A percentile compares a stretch with the other conserved stretches of the same genome.
Conservation (phyloP, 495 filamentous ascomycete genomes). For the Neurospora hispaniola region DNA sequence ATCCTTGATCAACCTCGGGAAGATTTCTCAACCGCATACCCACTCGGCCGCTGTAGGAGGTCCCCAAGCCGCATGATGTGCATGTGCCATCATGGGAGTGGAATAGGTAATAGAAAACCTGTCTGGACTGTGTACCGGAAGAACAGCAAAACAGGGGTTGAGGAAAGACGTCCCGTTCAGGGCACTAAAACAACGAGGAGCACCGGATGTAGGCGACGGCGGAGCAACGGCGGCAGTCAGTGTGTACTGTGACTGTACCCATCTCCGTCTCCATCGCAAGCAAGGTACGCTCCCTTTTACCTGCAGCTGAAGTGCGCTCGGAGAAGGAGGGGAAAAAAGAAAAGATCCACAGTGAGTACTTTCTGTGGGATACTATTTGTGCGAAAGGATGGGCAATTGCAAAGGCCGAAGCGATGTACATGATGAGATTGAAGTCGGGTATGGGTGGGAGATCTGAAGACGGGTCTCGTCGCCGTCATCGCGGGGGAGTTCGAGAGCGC, state of each 20-base stretch:
- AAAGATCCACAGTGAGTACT: not conserved
- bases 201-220: not conserved
- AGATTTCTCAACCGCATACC: not conserved
- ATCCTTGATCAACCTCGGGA: not conserved
- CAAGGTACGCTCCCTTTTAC: not conserved
- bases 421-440: not conserved
- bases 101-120: conserved; percentile 1
- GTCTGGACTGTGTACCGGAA: not conserved
- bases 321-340: not conserved
- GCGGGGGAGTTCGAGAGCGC: not conserved
- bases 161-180: conserved; percentile 1
- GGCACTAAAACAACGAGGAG: conserved; percentile 1
- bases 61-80: conserved; percentile 13
- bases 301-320: not conserved
- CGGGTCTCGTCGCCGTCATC: not conserved
- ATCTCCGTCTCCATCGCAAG: not conserved
- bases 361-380: not conserved
- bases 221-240: not conserved
- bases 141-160: conserved; percentile 1
- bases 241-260: not conserved
- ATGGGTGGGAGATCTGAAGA: not conserved
- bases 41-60: not conserved
- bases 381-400: not conserved
- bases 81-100: conserved; percentile 6
- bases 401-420: not conserved